phyloP scores from a whole-genome alignment of 805 yeast species.

The Starmerella khaoyaiensis region DNA sequence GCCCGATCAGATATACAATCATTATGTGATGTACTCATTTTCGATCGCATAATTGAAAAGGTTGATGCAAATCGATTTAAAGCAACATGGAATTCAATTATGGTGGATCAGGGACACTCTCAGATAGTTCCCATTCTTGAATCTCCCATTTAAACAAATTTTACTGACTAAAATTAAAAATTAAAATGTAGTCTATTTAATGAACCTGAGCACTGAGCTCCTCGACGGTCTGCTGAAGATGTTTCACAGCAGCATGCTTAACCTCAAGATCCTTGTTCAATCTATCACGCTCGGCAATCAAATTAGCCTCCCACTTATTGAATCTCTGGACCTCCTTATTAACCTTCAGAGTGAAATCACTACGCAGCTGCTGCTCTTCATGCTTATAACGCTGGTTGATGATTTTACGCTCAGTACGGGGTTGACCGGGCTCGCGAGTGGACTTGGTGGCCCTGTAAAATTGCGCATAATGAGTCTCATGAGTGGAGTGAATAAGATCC shows the following conservation, averaged over 20 bases:
- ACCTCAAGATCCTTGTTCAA: slow-evolving; percentile 87
- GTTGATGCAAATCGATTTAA: slow-evolving; percentile 48
- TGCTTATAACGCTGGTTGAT: slow-evolving; percentile 90
- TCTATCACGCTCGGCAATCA: slow-evolving; percentile 87
- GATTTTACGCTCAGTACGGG: slow-evolving; percentile 25
- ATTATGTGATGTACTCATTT: slow-evolving; percentile 74
- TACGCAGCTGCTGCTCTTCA: slow-evolving; percentile 87
- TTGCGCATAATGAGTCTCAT: slow-evolving; percentile 52
- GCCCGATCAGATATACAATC: slow-evolving; percentile 60
- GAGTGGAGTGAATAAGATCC: slow-evolving; percentile 66
- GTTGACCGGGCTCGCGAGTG: slow-evolving; percentile 35
- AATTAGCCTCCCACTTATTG: slow-evolving; percentile 96
- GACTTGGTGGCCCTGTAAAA: slow-evolving; percentile 49
- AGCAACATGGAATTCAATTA: slow-evolving; percentile 61
- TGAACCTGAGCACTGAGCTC: slow-evolving; percentile 17
- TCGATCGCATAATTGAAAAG: slow-evolving; percentile 72
- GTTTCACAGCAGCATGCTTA: slow-evolving; percentile 41
- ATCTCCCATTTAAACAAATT: slow-evolving; percentile 5
- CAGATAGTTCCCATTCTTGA: slow-evolving; percentile 15
- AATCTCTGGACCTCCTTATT: slow-evolving; percentile 94
- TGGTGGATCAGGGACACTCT: slow-evolving; percentile 19
- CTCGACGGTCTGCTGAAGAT: slow-evolving; percentile 27
- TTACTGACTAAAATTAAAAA: background rate
- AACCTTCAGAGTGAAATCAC: slow-evolving; percentile 91
- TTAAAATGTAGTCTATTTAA: background rate